Conservation (phyloP, 352 stramenopile species). For the Phytophthora pisi region DNA sequence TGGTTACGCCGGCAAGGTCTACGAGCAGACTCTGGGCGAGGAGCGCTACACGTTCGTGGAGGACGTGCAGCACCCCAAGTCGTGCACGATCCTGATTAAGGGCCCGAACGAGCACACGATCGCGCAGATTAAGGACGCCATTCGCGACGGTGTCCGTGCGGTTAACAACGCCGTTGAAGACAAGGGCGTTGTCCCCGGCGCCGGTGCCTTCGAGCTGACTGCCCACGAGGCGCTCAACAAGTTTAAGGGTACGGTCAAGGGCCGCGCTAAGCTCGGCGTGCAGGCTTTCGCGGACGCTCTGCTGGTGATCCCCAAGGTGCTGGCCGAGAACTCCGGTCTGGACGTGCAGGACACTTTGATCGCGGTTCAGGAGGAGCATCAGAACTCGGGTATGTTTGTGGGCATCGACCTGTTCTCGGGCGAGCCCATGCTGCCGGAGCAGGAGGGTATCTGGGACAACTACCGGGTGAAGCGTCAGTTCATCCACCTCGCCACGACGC, state of each 20-base stretch:
- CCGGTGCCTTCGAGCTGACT: slow-evolving; percentile 96
- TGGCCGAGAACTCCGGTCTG: slow-evolving; percentile 91
- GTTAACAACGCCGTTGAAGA: slow-evolving; percentile 99
- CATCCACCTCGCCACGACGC: slow-evolving; percentile 97
- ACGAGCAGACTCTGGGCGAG: slow-evolving; percentile 98
- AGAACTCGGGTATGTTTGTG: slow-evolving; percentile 90
- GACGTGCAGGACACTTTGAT: slow-evolving; percentile 96
- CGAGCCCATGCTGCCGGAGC: slow-evolving; percentile 95
- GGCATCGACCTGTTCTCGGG: slow-evolving; percentile 97
- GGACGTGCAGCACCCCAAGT: slow-evolving; percentile 96
- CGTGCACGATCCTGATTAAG: slow-evolving; percentile 98
- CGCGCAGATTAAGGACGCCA: slow-evolving; percentile 99
- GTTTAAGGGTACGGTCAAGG: slow-evolving; percentile 91
- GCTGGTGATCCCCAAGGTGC: slow-evolving; percentile 98
- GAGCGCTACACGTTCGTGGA: slow-evolving; percentile 99
- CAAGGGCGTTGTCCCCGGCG: slow-evolving; percentile 95
- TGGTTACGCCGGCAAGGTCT: slow-evolving; percentile 97
- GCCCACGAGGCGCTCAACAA: slow-evolving; percentile 89
- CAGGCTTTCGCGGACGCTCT: slow-evolving; percentile 98
- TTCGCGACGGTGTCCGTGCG: slow-evolving; percentile 97
- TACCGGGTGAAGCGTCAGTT: slow-evolving; percentile 99
- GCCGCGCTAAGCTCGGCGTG: slow-evolving; percentile 97
- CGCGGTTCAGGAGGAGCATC: slow-evolving; percentile 95
- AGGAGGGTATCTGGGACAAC: slow-evolving; percentile 99
- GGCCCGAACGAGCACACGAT: slow-evolving; percentile 98